phyloP scores from a whole-genome alignment of 495 filamentous ascomycete species.

The Astrocystis sublimbata region DNA sequence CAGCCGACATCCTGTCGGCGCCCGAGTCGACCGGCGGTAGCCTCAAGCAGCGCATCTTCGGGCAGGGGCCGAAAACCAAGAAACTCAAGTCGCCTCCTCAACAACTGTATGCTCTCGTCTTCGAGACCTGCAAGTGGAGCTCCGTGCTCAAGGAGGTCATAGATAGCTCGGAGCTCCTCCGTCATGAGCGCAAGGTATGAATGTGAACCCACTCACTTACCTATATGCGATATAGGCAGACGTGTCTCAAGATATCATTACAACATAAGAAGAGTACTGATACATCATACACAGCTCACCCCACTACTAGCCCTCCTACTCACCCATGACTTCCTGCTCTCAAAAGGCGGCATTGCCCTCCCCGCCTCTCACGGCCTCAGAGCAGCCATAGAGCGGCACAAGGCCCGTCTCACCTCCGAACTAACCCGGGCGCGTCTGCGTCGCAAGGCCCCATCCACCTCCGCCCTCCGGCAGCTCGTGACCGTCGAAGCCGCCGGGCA shows the following conservation, averaged over 20 bases:
- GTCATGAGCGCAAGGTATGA: slow-evolving; percentile 78
- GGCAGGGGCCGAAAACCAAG: slow-evolving; percentile 55
- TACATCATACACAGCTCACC: slow-evolving; percentile 59
- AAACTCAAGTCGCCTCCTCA: slow-evolving; percentile 72
- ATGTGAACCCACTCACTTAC: slow-evolving; percentile 13
- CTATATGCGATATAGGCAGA: no score
- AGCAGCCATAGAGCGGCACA: slow-evolving; percentile 73
- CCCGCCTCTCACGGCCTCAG: slow-evolving; percentile 75
- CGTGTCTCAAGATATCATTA: no score
- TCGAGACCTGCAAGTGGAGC: slow-evolving; percentile 90
- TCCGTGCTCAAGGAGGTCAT: slow-evolving; percentile 81
- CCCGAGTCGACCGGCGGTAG: slow-evolving; percentile 64
- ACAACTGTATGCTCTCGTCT: slow-evolving; percentile 81
- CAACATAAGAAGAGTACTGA: not conserved
- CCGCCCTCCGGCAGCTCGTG: slow-evolving; percentile 61
- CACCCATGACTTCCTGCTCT: slow-evolving; percentile 80
- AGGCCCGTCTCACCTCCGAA: slow-evolving; percentile 75
- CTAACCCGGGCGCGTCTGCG: slow-evolving; percentile 76
- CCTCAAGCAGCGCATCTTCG: slow-evolving; percentile 81
- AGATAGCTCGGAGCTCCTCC: slow-evolving; percentile 68
- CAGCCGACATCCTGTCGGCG: slow-evolving; percentile 68
- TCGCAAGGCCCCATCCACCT: slow-evolving; percentile 63
- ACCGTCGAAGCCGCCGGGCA: slow-evolving; percentile 40
- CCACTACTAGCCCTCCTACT: slow-evolving; percentile 80
- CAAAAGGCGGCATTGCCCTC: slow-evolving; percentile 76